Conservation (phyloP, 768 basidiomycete species). For the Kwoniella mangroviensis region DNA sequence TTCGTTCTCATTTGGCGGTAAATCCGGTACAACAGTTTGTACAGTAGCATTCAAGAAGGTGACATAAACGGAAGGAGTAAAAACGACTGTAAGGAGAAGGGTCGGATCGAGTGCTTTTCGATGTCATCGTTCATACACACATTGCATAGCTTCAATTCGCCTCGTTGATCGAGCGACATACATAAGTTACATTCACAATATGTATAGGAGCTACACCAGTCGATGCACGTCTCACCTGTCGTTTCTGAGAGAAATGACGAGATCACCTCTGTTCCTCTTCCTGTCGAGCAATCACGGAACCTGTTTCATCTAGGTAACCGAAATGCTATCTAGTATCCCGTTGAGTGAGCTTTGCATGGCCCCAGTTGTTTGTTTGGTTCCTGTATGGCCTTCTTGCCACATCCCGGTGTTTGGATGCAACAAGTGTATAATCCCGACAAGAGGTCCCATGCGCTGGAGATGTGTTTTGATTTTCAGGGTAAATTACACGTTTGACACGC, state of each 20-base stretch:
- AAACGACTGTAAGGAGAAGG: no score
- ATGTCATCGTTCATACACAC: neutral
- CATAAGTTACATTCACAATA: neutral
- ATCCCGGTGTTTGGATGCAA: neutral
- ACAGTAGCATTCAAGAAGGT: slow-evolving; percentile 56
- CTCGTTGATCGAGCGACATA: neutral
- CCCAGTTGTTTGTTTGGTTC: slow-evolving; percentile 21
- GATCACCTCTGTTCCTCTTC: slow-evolving; percentile 8
- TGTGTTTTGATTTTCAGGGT: slow-evolving; percentile 29
- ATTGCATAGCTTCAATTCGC: neutral
- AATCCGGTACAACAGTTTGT: slow-evolving; percentile 54
- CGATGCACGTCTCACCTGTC: no score
- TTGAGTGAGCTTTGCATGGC: neutral
- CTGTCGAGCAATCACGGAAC: neutral
- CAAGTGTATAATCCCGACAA: slow-evolving; percentile 2
- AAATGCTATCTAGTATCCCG: neutral
- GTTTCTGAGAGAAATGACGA: no score
- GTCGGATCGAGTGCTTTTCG: neutral
- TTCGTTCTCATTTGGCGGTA: slow-evolving; percentile 58
- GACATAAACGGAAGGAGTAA: no score
- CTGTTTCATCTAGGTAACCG: slow-evolving; percentile 3
- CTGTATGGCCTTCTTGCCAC: slow-evolving; percentile 11
- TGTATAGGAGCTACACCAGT: neutral
- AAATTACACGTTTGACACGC: slow-evolving; percentile 11
- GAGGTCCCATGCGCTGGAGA: neutral